Percentiles rank a stretch among this genome's conserved stretches.
Evolutionary conservation across 2,329 filamentous ascomycete species (phyloP).

Genomic region (Coleophoma crateriformis): DNA sequence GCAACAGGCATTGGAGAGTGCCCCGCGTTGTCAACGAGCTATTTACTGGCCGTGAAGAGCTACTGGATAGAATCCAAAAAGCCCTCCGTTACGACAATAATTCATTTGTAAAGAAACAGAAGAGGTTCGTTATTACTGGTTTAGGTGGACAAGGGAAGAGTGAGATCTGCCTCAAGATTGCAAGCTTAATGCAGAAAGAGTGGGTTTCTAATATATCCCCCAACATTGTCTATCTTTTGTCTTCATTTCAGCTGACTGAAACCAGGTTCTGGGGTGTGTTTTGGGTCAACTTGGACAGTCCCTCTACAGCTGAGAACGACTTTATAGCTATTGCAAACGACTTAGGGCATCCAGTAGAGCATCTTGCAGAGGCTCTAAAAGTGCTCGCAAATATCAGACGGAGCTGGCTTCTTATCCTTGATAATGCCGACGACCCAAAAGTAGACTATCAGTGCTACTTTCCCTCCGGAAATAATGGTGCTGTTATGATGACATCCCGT

Average conservation of each 20-base stretch:
- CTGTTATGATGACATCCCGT: constrained; percentile 31
- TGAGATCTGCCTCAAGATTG: constrained; percentile 20
- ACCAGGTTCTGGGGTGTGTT: constrained; percentile 15
- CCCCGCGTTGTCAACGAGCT: too few relatives aligned
- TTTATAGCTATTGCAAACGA: constrained; percentile 10
- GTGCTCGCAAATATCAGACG: constrained; percentile 10
- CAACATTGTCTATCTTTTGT: too few relatives aligned
- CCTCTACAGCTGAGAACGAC: constrained; percentile 8
- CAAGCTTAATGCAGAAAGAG: constrained; percentile 10
- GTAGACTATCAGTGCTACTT: constrained; percentile 27
- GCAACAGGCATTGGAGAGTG: too few relatives aligned
- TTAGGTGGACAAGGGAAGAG: constrained; percentile 25
- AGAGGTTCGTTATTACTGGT: constrained; percentile 15
- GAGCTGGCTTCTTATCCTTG: constrained; percentile 32
- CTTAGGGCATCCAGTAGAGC: constrained; percentile 1
- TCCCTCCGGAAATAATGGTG: constrained; percentile 26
- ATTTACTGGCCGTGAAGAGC: too few relatives aligned
- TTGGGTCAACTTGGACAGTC: constrained; percentile 11
- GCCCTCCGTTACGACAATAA: too few relatives aligned
- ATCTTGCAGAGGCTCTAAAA: background rate
- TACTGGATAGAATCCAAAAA: too few relatives aligned
- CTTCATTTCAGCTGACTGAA: background rate
- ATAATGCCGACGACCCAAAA: constrained; percentile 34
- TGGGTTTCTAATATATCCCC: too few relatives aligned
- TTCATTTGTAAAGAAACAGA: constrained; percentile 2